A percentile compares a stretch with the other conserved stretches of the same genome.
These are phyloP conservation scores for Teratosphaeriaceae sp. DNA, from an alignment of 2,329 filamentous ascomycete genomes.

Conservation along the genomic window DNA sequence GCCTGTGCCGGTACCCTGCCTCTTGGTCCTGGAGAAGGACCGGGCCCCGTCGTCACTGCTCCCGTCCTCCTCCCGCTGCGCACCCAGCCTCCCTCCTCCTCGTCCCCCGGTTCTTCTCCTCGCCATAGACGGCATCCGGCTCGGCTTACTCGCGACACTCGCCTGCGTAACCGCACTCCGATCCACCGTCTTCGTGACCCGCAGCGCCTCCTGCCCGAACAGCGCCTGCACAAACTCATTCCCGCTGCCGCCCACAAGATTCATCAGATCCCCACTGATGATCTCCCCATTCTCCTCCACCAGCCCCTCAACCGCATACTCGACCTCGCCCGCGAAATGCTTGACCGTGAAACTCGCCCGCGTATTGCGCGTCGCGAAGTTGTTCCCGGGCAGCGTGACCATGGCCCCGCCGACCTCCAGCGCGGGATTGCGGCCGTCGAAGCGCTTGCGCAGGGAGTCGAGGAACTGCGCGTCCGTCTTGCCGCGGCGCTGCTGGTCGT, in stretches of 20 bases:
- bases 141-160: slow-evolving; percentile 90
- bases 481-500: slow-evolving; percentile 88
- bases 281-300: slow-evolving; percentile 95
- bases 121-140: slow-evolving; percentile 88
- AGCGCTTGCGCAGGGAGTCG: slow-evolving; percentile 85
- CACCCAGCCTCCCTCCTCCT: slow-evolving; percentile 35
- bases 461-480: slow-evolving; percentile 84
- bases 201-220: slow-evolving; percentile 92
- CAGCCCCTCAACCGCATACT: slow-evolving; percentile 80
- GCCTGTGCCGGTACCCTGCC: slow-evolving; percentile 32
- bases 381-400: slow-evolving; percentile 74
- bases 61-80: slow-evolving; percentile 32
- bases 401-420: slow-evolving; percentile 68
- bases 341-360: slow-evolving; percentile 80
- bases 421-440: slow-evolving; percentile 88
- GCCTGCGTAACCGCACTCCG: slow-evolving; percentile 89
- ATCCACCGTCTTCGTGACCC: slow-evolving; percentile 87
- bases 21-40: slow-evolving; percentile 32
- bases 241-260: slow-evolving; percentile 80
- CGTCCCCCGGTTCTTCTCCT: slow-evolving; percentile 60
- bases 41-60: slow-evolving; percentile 24
- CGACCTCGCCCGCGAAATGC: slow-evolving; percentile 94
- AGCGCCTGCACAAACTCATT: slow-evolving; percentile 83
- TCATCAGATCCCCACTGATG: slow-evolving; percentile 92
- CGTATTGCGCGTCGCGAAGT: slow-evolving; percentile 78